These are phyloP conservation scores for Calocera viscosa DNA, from an alignment of 768 basidiomycete genomes.

Conservation along the genomic window DNA sequence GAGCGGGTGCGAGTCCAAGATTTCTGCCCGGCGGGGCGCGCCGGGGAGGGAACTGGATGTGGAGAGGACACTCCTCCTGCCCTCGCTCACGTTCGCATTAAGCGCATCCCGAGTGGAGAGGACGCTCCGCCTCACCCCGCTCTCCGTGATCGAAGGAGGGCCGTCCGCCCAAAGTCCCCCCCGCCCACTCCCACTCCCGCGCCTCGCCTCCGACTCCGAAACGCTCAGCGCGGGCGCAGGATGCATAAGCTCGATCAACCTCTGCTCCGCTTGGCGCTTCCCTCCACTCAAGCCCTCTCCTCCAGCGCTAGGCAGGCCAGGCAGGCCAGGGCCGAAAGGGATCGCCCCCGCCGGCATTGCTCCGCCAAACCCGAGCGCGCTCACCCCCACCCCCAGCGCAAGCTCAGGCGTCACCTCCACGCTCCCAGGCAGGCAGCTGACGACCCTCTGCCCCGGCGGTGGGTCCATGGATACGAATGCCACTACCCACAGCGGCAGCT, in stretches of 20 bases:
- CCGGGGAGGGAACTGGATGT: no score
- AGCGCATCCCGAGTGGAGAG: no score
- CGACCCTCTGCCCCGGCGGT: not conserved
- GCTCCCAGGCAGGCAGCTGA: not conserved
- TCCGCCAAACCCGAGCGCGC: not conserved
- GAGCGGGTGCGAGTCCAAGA: not conserved
- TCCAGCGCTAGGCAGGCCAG: no score
- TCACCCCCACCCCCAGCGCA: not conserved
- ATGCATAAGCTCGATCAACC: not conserved
- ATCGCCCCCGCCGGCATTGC: no score
- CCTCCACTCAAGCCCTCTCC: no score
- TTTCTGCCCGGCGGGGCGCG: no score
- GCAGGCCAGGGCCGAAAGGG: not conserved
- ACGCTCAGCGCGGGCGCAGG: not conserved
- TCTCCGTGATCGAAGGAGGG: no score
- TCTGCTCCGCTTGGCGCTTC: not conserved
- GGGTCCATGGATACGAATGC: not conserved
- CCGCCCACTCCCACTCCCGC: not conserved
- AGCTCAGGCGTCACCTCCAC: not conserved
- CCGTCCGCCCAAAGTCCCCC: not conserved
- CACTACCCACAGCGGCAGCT: not conserved
- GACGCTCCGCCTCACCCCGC: no score
- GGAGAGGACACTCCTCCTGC: no score
- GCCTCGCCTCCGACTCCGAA: not conserved
- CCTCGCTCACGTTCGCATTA: no score